These are phyloP conservation scores for Crithidia thermophila DNA, from an alignment of 208 protist genomes.

Conservation along the genomic window DNA sequence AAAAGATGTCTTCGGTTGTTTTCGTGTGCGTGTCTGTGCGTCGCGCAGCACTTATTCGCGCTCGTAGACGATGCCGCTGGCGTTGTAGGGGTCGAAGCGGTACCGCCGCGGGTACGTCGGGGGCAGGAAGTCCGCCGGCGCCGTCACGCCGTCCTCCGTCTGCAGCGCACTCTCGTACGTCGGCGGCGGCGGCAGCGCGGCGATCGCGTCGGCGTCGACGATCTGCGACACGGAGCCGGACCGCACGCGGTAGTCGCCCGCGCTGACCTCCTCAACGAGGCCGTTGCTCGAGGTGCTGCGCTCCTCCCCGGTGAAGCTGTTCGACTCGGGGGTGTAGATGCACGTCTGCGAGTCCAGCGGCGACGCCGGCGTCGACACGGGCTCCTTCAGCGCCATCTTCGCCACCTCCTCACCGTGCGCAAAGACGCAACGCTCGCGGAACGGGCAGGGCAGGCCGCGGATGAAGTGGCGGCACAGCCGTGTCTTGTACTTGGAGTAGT, in stretches of 20 bases:
- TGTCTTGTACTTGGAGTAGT: slow-evolving; percentile 84
- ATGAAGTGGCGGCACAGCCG: slow-evolving; percentile 83
- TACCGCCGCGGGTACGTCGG: slow-evolving; percentile 67
- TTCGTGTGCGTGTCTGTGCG: no score
- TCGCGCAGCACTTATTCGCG: no score
- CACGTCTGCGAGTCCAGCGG: neutral
- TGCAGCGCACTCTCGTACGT: slow-evolving; percentile 45
- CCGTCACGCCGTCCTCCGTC: slow-evolving; percentile 10
- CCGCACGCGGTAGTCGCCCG: neutral
- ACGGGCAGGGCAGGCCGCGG: slow-evolving; percentile 65
- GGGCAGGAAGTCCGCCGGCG: slow-evolving; percentile 11
- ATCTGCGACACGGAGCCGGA: neutral
- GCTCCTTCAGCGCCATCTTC: slow-evolving; percentile 9
- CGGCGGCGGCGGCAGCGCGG: slow-evolving; percentile 44
- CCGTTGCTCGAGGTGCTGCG: slow-evolving; percentile 7
- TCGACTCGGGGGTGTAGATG: slow-evolving; percentile 6
- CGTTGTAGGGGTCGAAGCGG: slow-evolving; percentile 78
- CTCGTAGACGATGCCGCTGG: slow-evolving; percentile 42
- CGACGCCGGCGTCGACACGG: slow-evolving; percentile 20
- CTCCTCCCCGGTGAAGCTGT: slow-evolving; percentile 20
- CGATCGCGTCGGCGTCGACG: neutral
- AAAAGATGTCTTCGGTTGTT: neutral
- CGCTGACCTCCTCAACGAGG: no score
- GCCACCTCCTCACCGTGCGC: slow-evolving; percentile 57
- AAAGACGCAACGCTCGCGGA: slow-evolving; percentile 82